Base-by-base conservation (phyloP, 2,329 filamentous ascomycete species). In the Dothistroma pini region DNA sequence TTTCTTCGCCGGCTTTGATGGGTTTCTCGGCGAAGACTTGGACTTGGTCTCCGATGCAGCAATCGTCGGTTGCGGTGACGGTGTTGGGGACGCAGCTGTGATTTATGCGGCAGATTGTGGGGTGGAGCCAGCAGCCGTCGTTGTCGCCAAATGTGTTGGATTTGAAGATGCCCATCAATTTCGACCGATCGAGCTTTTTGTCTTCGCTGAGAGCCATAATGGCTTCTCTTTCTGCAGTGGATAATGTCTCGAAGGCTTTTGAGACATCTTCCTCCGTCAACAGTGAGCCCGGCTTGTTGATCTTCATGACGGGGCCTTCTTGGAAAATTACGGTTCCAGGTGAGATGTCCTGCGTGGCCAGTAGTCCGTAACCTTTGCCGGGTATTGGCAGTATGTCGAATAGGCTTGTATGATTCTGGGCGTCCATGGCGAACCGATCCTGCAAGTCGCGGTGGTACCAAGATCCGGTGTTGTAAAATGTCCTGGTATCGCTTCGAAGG, bases 111-210 rank as follows among this genome's bases (percentile, higher is more conserved):
- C 49, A 60, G 25, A 63, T 57, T 32, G 50, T 58, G 21, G 61
- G 61, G 50, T 63, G 61, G 14, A 63, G 25, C 61, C 61, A 63
- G 32, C 57, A 57, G 1, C 38, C 22, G 4, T 31, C 19, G 7
- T 54, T 54, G 35, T 63, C 53, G 16, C 61, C 61, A 47, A 63
- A 63, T 16, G 52, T 56, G 35, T 63, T 63, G 12, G 61, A 57
- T 34, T 57, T 60, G 57, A 60, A 60, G 12, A 63, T 63, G 21
- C 58, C 49, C 32, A 57, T 51, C 1, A 63, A 9, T 29, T 25
- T 49, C 8, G 57, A 57, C 11, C 41, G 14, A 11, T 50, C 21
- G n/a, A 44, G 41, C 19, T 50, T 51, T 14, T 49, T 31, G 25
- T 48, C 54, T 47, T 51, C 54, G 22, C 41, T 47, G 1, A 63